Evolutionary conservation across 768 basidiomycete genomes (phyloP).

Genomic region (Lentinula detonsa): DNA sequence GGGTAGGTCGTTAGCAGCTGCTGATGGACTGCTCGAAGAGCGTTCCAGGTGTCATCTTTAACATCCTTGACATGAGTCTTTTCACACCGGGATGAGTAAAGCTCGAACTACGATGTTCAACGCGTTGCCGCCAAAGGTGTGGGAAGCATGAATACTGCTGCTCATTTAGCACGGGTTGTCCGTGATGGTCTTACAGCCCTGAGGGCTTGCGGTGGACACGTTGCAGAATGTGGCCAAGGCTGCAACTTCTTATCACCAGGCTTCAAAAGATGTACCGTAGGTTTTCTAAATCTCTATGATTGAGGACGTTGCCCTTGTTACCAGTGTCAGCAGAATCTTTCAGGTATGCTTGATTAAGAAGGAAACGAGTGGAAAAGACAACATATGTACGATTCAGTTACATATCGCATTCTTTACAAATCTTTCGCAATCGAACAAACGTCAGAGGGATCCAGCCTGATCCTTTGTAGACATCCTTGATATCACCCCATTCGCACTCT

Average conservation of each 20-base stretch:
- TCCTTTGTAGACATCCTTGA: neutral
- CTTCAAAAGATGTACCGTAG: neutral
- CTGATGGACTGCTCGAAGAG: too few species aligned
- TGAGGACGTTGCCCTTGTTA: too few species aligned
- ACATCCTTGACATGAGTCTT: too few species aligned
- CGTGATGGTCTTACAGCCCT: conserved; percentile 17
- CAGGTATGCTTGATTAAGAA: too few species aligned
- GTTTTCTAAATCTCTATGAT: neutral
- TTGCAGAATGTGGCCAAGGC: conserved; percentile 22
- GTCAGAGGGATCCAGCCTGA: neutral
- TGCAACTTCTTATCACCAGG: neutral
- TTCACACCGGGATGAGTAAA: too few species aligned
- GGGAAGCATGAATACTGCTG: conserved; percentile 33
- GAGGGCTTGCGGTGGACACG: conserved; percentile 21
- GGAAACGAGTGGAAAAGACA: too few species aligned
- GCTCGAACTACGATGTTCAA: conserved; percentile 22
- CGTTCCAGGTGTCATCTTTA: too few species aligned
- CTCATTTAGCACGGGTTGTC: conserved; percentile 24
- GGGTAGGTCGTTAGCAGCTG: too few species aligned
- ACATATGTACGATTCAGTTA: neutral
- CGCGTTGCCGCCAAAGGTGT: conserved; percentile 35
- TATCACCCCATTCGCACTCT: neutral
- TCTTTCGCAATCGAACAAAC: neutral
- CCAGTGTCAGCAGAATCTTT: too few species aligned
- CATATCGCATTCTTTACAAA: neutral